Base-by-base conservation (phyloP, 331 rosid species). In the Malus hybrid region DNA sequence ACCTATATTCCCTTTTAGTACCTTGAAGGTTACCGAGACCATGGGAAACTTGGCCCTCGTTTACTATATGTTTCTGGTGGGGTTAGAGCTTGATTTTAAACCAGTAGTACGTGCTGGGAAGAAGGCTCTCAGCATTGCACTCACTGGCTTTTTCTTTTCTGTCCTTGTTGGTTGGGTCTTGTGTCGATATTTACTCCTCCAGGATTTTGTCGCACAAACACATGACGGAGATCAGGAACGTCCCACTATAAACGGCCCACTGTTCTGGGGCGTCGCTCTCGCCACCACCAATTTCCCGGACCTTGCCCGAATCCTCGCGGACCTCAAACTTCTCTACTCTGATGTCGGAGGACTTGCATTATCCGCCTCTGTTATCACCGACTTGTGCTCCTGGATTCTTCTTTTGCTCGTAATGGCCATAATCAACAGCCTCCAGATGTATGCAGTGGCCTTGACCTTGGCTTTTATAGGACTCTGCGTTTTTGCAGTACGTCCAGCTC, bases 11-110 rank as follows among this genome's bases (percentile, higher is more conserved):
- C 56, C 56, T 1, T 50, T 50, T 50, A 50, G 56, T 0, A 69
- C 70, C 52, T 1, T 76, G n/a, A 0, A 81, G 65, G 60, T 79
- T 18, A 12, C 85, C 9, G 97, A 89, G 77, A 86, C 91, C 0
- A 1, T 83, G 20, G 90, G 85, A 24, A 69, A 80, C 42, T 3
- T 88, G 33, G 68, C 75, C 10, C 75, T 89, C n/a, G 80, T 89
- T 33, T 89, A 87, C 80, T 83, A 87, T 65, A 79, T 82, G 80
- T 89, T 91, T 77, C 64, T 89, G 19, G 56, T 85, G 33, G 97
- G 96, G 1, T 70, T 89, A 14, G 93, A 91, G 32, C 39, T 88
- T 10, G 96, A 91, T 24, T 28, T 91, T 31, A 80, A 73, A 64
- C 76, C 87, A n/a, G 57, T 89, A 28, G 10, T 7, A 1, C 77